A percentile compares a stretch with the other conserved stretches of the same genome.
phyloP scores from a whole-genome alignment of 306 rosid genomes.

The Hippophae rhamnoides region DNA sequence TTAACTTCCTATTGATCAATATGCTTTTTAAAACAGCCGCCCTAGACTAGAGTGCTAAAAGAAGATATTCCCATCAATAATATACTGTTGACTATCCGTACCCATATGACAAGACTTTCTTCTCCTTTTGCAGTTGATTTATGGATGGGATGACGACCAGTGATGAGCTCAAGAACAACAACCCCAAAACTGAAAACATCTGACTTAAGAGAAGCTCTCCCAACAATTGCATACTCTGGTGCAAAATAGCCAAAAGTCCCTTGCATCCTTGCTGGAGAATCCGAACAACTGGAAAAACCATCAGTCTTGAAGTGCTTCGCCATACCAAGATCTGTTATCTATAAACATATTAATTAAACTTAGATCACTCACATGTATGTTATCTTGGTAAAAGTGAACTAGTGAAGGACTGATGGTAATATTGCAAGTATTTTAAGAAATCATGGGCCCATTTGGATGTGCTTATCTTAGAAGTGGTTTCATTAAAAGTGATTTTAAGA shows the following conservation, averaged over 20 bases:
- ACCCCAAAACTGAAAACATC: conserved; percentile 97
- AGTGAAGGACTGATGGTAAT: no score
- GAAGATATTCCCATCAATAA: background rate
- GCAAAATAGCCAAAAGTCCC: conserved; percentile 99
- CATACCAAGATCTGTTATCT: conserved; percentile 99
- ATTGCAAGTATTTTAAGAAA: no score
- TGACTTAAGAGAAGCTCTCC: conserved; percentile 80
- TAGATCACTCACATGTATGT: background rate
- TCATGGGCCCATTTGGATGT: no score
- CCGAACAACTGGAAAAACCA: conserved; percentile 63
- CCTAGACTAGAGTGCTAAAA: background rate
- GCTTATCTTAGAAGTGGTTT: no score
- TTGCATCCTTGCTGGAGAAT: conserved; percentile 87
- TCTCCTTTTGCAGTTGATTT: conserved; percentile 57
- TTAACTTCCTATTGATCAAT: no score
- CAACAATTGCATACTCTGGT: conserved; percentile 88
- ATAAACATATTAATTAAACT: conserved; percentile 19
- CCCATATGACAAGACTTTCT: conserved; percentile 98
- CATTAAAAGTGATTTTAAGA: no score
- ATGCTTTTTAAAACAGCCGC: no score
- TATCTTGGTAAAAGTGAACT: background rate
- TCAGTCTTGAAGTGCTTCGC: conserved; percentile 65
- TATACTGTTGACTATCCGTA: conserved; percentile 16
- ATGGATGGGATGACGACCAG: conserved; percentile 76
- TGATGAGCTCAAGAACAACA: conserved; percentile 94